A percentile compares a stretch with the other conserved stretches of the same genome.
These are phyloP conservation scores for Tanozyma kutaoensis DNA, from an alignment of 805 yeast genomes.

Conservation along the genomic window DNA sequence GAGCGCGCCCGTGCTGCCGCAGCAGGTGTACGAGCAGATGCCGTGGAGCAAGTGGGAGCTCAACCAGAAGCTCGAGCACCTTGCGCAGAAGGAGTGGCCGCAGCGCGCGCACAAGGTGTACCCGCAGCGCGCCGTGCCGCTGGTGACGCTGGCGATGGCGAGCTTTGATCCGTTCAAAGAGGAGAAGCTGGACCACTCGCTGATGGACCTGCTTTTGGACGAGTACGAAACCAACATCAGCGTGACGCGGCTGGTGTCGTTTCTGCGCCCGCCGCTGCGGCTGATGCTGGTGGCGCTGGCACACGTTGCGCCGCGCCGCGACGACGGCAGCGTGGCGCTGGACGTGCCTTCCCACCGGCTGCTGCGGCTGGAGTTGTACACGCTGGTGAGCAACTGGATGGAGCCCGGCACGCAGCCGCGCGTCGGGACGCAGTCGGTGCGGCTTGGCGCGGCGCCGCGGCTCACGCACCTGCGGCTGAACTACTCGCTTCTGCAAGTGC, in stretches of 20 bases:
- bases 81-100: neutral
- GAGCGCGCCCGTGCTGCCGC: constrained; percentile 28
- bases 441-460: no score
- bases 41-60: no score
- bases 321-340: no score
- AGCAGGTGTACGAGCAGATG: constrained; percentile 2
- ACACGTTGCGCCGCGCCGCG: no score
- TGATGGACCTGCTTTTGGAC: constrained; percentile 28
- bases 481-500: no score
- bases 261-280: constrained; percentile 16
- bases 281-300: no score
- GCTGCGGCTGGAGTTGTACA: constrained; percentile 25
- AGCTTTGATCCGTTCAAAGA: constrained; percentile 9
- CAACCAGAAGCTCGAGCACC: neutral
- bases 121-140: no score
- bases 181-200: constrained; percentile 7
- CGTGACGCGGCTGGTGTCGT: constrained; percentile 11
- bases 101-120: no score
- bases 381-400: constrained; percentile 39
- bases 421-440: no score
- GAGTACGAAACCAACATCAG: constrained; percentile 31
- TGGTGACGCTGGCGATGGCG: constrained; percentile 18
- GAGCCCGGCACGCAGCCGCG: constrained; percentile 19
- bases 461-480: no score
- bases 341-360: no score